Conservation (phyloP, 768 basidiomycete genomes). For the Trametes gibbosa region DNA sequence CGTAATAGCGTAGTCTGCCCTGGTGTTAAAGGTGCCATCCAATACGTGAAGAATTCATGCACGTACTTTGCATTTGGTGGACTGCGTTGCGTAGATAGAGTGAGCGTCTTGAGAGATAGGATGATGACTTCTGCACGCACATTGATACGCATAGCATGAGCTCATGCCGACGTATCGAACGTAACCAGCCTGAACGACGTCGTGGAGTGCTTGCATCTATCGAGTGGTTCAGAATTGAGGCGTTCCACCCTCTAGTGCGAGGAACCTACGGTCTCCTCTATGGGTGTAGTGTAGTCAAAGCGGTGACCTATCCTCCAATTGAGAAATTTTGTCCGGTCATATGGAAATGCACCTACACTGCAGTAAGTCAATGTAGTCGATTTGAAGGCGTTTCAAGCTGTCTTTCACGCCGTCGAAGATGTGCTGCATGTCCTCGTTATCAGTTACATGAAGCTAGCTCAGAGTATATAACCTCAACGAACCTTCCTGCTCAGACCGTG, state of each 20-base stretch:
- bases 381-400: slow-evolving; percentile 40
- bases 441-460: no score
- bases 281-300: slow-evolving; percentile 41
- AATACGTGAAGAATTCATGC: not conserved
- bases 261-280: slow-evolving; percentile 36
- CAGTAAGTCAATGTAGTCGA: slow-evolving; percentile 58
- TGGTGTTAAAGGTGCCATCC: not conserved
- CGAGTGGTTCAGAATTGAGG: not conserved
- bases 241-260: no score
- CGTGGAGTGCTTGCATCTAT: slow-evolving; percentile 45
- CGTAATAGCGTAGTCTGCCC: slow-evolving; percentile 40
- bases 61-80: slow-evolving; percentile 32
- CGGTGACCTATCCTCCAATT: slow-evolving; percentile 25
- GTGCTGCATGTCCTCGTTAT: slow-evolving; percentile 39
- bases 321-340: no score
- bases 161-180: slow-evolving; percentile 42
- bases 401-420: slow-evolving; percentile 50
- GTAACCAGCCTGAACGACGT: slow-evolving; percentile 44
- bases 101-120: not conserved
- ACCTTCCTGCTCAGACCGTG: slow-evolving; percentile 41
- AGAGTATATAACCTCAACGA: no score
- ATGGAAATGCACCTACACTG: slow-evolving; percentile 38
- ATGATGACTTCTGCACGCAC: slow-evolving; percentile 11
- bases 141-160: slow-evolving; percentile 37
- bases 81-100: slow-evolving; percentile 16